Percentiles rank a stretch among this genome's conserved stretches.
Conservation (phyloP, 1,284 basidiomycete genomes). For the Polyporus tsugae region DNA sequence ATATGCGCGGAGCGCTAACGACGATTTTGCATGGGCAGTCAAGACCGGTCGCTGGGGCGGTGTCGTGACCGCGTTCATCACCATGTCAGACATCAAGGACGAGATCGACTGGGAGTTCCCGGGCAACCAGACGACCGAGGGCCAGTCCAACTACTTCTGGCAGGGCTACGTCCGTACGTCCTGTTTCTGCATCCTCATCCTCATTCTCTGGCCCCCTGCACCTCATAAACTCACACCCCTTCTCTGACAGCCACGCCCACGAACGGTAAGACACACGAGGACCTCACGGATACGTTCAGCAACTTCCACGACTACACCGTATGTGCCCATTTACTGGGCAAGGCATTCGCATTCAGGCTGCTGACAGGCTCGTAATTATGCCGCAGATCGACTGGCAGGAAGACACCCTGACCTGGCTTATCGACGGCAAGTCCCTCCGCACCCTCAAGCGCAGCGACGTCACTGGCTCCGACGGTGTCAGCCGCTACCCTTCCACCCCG, state of each 20-base stretch:
- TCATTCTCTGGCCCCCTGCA: neutral
- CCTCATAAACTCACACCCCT: neutral
- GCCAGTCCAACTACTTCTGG: conserved; percentile 84
- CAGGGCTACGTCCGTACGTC: conserved; percentile 76
- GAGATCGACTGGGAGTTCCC: conserved; percentile 91
- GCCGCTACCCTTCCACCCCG: conserved; percentile 78
- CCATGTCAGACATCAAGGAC: conserved; percentile 86
- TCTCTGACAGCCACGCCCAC: conserved; percentile 48
- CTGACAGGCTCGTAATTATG: neutral
- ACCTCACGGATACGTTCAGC: conserved; percentile 65
- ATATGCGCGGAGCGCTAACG: neutral
- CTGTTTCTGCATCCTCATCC: neutral
- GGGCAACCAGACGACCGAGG: conserved; percentile 64
- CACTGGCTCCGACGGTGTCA: conserved; percentile 55
- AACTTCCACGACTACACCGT: conserved; percentile 85
- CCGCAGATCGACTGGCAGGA: conserved; percentile 81
- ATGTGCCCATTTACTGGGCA: conserved; percentile 35
- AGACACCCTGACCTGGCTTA: conserved; percentile 67
- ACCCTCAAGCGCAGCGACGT: conserved; percentile 69
- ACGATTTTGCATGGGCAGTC: conserved; percentile 47
- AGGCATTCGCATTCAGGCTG: neutral
- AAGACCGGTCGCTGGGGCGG: conserved; percentile 78
- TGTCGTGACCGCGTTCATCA: conserved; percentile 85
- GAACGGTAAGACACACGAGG: conserved; percentile 55
- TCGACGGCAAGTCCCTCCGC: conserved; percentile 78